Evolutionary conservation across 2,329 filamentous ascomycete species (phyloP), one percentile per base, ranked within the genome.

Genomic region (Davidsoniella australis): DNA sequence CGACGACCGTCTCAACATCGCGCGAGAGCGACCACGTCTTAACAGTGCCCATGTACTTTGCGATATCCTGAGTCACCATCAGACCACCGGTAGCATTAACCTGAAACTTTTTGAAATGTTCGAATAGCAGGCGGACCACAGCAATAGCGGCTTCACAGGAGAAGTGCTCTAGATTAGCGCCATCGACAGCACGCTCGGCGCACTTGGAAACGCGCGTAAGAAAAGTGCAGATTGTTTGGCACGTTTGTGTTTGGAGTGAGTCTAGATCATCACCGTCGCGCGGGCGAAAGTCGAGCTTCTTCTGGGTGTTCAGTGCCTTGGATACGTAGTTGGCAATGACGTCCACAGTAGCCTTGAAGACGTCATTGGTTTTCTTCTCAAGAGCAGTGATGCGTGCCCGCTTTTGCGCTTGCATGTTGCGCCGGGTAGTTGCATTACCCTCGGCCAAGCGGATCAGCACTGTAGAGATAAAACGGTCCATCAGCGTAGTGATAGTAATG

Each of bases 21-120:
- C 79, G 80, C 48, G 75, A 72, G 39, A 88, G 69, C 24, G 82
- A 76, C 86, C 87, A 96, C 33, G 79, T 79, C 54, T 85, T 79
- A 55, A 98, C 72, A 9, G 94, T 77, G 53, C 88, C 82, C 7
- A 85, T 83, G 63, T 98, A 98, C 61, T 86, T 87, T 36, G 86
- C 85, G 62, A 96, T 88, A 61, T 98, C 91, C 66, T 96, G 94
- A 36, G 83, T 89, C 23, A 96, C 85, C 76, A 95, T 91, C 43
- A 98, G 75, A 2, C 87, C 91, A 54, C 91, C 91, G 0, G 89
- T 88, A 39, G 88, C 85, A 57, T 87, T 94, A 56, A 98, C 86
- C 53, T 82, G 78, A 67, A 94, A 98, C 59, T 85, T 87, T 60
- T 94, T 91, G 66, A 96, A 85, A 65, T 98, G 91, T 54, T 91